Evolutionary conservation across 352 stramenopile genomes (phyloP), one percentile per base, ranked within the genome.

Genomic region (Chrysophaeum taylorii): DNA sequence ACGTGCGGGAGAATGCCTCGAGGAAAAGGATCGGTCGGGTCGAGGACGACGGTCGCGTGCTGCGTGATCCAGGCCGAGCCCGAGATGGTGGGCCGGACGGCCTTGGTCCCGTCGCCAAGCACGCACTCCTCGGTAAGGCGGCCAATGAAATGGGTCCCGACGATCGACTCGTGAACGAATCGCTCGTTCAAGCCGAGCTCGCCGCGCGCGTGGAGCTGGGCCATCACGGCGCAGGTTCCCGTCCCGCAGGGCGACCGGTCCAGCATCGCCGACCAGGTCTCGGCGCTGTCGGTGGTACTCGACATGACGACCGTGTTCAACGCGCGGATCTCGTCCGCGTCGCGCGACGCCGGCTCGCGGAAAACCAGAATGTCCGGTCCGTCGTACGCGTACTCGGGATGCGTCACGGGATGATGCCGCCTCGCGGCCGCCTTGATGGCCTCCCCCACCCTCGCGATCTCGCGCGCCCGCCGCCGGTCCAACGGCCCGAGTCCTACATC

Each of bases 301-400:
- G 1, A 38, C 72, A 76, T 76, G 29, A 75, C 62, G 39, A 76
- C 72, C 14, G 72, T 61, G 7, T 76, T 76, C 29, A 14, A 36
- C 0, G 21, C 60, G 53, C 38, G 0, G 39, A 31, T 35, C 27
- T 41, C 50, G 50, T 7, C 41, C 41, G 38, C 33, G 2, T 16
- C n/a, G n/a, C n/a, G n/a, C n/a, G n/a, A 4, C 23, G 25, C 35
- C 43, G 36, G 31, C 1, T 33, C 31, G 2, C 12, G 14, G 68
- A 76, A 76, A 21, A 43, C 72, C 18, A 76, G 33, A 41, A 76
- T 76, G 48, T 76, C 72, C 16, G 41, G 53, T n/a, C 72, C 72
- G 1, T 33, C 38, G 64, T 76, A 76, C 52, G 72, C 72, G 35
- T 61, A 37, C 16, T 23, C 21, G 21, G 72, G 72, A 61, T 76